These are phyloP conservation scores for Aspergillus terreus DNA, from an alignment of 2,329 filamentous ascomycete species.

Conservation along the genomic window DNA sequence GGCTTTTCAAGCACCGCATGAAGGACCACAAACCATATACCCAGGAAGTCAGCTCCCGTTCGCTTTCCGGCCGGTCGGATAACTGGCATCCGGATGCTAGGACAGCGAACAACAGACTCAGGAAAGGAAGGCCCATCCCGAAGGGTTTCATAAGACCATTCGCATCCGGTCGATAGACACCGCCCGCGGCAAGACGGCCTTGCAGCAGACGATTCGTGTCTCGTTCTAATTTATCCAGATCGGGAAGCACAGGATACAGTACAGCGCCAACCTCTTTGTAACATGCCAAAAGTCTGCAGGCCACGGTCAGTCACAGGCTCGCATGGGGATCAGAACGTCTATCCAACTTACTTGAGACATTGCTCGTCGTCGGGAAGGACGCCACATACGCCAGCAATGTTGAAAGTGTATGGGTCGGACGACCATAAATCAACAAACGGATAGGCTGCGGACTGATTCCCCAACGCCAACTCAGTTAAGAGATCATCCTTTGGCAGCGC, in stretches of 20 bases:
- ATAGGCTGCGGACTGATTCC: constrained; percentile 59
- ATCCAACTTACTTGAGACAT: constrained; percentile 34
- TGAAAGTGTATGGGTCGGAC: constrained; percentile 54
- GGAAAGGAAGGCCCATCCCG: constrained; percentile 56
- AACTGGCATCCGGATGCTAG: constrained; percentile 60
- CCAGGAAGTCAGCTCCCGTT: constrained; percentile 61
- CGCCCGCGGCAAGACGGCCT: constrained; percentile 43
- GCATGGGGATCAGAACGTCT: background rate
- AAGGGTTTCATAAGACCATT: constrained; percentile 53
- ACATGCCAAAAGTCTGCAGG: constrained; percentile 46
- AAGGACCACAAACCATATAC: constrained; percentile 51
- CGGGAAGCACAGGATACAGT: constrained; percentile 55
- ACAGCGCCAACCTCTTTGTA: constrained; percentile 56
- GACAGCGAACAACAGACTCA: constrained; percentile 59
- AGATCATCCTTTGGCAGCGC: constrained; percentile 57
- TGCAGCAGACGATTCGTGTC: constrained; percentile 51
- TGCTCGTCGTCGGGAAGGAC: constrained; percentile 54
- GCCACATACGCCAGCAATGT: constrained; percentile 53
- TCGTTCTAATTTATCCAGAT: constrained; percentile 49
- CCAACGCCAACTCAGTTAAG: constrained; percentile 55
- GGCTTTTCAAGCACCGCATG: background rate
- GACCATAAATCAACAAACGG: constrained; percentile 62
- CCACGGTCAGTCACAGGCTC: constrained; percentile 4
- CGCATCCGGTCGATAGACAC: constrained; percentile 38
- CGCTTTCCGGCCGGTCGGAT: constrained; percentile 53